Evolutionary conservation across 768 basidiomycete species (phyloP).

Genomic region (Mycena kentingensis): DNA sequence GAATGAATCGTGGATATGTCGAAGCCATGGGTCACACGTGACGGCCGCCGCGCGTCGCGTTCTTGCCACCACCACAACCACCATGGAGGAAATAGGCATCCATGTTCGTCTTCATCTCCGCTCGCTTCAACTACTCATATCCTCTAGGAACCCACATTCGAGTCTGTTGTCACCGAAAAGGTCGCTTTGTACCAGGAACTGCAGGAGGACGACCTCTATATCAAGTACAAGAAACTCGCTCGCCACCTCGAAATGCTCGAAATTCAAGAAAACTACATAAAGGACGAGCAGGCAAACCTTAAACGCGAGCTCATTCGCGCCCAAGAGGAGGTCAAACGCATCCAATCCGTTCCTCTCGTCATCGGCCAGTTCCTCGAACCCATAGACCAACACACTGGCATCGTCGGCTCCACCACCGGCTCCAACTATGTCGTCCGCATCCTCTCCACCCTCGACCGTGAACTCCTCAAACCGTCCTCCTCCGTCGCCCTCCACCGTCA

Average conservation of each 20-base stretch:
- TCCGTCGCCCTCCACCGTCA: constrained; percentile 99
- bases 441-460: constrained; percentile 93
- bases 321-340: constrained; percentile 99
- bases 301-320: constrained; percentile 98
- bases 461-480: constrained; percentile 94
- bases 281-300: constrained; percentile 97
- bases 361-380: constrained; percentile 99
- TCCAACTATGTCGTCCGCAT: constrained; percentile 98
- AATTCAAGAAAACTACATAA: constrained; percentile 95
- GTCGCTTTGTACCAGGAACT: constrained; percentile 82
- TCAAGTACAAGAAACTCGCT: constrained; percentile 95
- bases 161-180: constrained; percentile 87
- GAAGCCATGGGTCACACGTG: constrained; percentile 18
- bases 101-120: constrained; percentile 53
- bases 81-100: constrained; percentile 91
- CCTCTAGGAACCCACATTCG: constrained; percentile 84
- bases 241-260: constrained; percentile 95
- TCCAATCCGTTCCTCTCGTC: constrained; percentile 97
- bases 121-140: constrained; percentile 3
- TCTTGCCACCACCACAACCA: too few relatives aligned
- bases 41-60: constrained; percentile 37
- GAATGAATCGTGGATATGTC: constrained; percentile 35
- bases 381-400: constrained; percentile 95
- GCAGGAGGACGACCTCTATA: constrained; percentile 91
- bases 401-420: constrained; percentile 96